phyloP scores from a whole-genome alignment of 73 alveolate species.

The Paramecium biaurelia region DNA sequence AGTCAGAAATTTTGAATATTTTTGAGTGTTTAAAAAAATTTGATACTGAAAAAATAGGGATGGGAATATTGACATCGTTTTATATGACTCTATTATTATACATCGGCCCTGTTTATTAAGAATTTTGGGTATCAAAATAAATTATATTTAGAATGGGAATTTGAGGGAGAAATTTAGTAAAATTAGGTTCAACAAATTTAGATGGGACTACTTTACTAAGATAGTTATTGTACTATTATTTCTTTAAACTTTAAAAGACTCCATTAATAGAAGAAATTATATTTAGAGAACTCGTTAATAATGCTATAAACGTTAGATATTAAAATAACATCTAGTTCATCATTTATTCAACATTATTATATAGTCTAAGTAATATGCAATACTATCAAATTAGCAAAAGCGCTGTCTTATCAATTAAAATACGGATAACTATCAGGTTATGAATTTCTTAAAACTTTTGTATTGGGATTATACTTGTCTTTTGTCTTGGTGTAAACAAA shows the following conservation, averaged over 20 bases:
- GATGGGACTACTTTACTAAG: constrained; percentile 52
- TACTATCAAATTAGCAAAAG: not conserved
- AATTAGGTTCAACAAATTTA: constrained; percentile 18
- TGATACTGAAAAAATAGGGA: not conserved
- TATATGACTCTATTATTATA: constrained; percentile 12
- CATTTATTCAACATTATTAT: not conserved
- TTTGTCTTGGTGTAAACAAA: constrained; percentile 19
- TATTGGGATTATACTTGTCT: constrained; percentile 11
- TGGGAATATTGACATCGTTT: constrained; percentile 25
- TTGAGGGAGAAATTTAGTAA: constrained; percentile 9
- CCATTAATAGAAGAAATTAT: constrained; percentile 48
- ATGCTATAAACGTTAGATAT: not conserved
- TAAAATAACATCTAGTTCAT: not conserved
- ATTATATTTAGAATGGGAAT: constrained; percentile 4
- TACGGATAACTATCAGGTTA: not conserved
- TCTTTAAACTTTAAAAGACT: not conserved
- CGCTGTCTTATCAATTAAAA: not conserved
- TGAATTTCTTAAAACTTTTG: not conserved
- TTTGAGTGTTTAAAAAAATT: not conserved
- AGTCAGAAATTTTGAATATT: not conserved
- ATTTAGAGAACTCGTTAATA: constrained; percentile 32
- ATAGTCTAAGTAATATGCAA: not conserved
- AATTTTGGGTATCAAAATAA: not conserved
- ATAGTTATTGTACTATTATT: not conserved
- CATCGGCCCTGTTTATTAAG: constrained; percentile 27